A percentile compares a stretch with the other conserved stretches of the same genome.
Evolutionary conservation across 805 yeast genomes (phyloP).

Genomic region (Candida tallmaniae): DNA sequence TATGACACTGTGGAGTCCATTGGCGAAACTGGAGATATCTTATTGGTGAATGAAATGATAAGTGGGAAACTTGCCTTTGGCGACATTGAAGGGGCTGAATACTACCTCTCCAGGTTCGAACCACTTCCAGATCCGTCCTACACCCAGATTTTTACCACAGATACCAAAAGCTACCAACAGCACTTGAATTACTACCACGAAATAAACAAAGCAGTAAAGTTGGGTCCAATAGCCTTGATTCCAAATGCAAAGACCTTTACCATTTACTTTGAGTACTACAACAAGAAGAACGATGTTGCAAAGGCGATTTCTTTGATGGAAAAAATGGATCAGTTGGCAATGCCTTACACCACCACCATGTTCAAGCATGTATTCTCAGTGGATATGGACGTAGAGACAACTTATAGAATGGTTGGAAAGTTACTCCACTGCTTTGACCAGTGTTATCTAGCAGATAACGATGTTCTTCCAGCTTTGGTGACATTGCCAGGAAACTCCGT

Average conservation of each 20-base stretch:
- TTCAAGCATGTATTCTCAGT: conserved; percentile 19
- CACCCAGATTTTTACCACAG: conserved; percentile 2
- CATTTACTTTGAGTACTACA: conserved; percentile 14
- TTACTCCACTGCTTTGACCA: conserved; percentile 12
- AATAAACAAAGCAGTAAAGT: not conserved
- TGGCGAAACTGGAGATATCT: conserved; percentile 6
- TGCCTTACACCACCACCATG: conserved; percentile 31
- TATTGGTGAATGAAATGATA: conserved; percentile 8
- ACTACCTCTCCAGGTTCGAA: not conserved
- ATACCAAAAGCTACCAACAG: conserved; percentile 2
- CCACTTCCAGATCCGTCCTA: conserved; percentile 1
- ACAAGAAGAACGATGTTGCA: conserved; percentile 2
- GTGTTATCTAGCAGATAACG: conserved; percentile 11
- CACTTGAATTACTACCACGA: conserved; percentile 8
- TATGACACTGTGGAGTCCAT: not conserved
- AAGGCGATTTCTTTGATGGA: conserved; percentile 10
- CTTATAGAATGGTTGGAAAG: conserved; percentile 11
- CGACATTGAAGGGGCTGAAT: not conserved
- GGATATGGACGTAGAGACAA: conserved; percentile 5
- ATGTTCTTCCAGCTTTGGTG: conserved; percentile 5
- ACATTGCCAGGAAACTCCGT: conserved; percentile 6
- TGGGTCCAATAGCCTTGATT: conserved; percentile 4
- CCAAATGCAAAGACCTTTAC: conserved; percentile 18
- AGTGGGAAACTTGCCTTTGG: conserved; percentile 7
- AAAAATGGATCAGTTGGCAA: conserved; percentile 9